Percentiles rank a stretch among this genome's conserved stretches.
phyloP scores from a whole-genome alignment of 805 yeast genomes.

The Saccharomycopsis lassenensis region DNA sequence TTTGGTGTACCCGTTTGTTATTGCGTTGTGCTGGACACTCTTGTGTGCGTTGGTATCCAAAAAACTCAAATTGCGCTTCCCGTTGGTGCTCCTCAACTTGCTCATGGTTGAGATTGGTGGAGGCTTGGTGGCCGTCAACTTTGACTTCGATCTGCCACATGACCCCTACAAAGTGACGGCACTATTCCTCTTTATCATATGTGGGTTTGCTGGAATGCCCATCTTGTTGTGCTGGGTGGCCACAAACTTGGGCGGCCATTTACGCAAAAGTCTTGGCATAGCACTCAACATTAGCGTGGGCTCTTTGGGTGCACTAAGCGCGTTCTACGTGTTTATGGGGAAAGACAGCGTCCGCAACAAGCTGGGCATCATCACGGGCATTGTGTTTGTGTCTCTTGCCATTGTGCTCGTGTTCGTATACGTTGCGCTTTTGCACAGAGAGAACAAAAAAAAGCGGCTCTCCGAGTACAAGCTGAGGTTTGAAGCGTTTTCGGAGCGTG shows the following conservation, averaged over 20 bases:
- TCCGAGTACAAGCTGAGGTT: constrained; percentile 23
- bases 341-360: constrained; percentile 5
- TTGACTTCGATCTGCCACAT: constrained; percentile 23
- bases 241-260: constrained; percentile 33
- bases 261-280: constrained; percentile 45
- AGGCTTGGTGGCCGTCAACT: constrained; percentile 5
- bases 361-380: constrained; percentile 14
- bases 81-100: constrained; percentile 27
- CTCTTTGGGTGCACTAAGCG: constrained; percentile 47
- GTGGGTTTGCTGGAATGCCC: constrained; percentile 62
- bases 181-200: constrained; percentile 35
- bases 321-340: constrained; percentile 12
- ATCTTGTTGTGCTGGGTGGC: constrained; percentile 51
- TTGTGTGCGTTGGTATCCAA: constrained; percentile 27
- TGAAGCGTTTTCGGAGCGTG: constrained; percentile 23
- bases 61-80: constrained; percentile 31
- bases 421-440: constrained; percentile 23
- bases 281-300: constrained; percentile 61
- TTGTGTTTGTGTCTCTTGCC: constrained; percentile 22
- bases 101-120: constrained; percentile 29
- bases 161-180: constrained; percentile 44
- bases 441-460: constrained; percentile 23
- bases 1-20: constrained; percentile 16
- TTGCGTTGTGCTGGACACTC: constrained; percentile 4
- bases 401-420: constrained; percentile 28